Evolutionary conservation across 768 basidiomycete genomes (phyloP).

Genomic region (Boletus tylopilopsis): DNA sequence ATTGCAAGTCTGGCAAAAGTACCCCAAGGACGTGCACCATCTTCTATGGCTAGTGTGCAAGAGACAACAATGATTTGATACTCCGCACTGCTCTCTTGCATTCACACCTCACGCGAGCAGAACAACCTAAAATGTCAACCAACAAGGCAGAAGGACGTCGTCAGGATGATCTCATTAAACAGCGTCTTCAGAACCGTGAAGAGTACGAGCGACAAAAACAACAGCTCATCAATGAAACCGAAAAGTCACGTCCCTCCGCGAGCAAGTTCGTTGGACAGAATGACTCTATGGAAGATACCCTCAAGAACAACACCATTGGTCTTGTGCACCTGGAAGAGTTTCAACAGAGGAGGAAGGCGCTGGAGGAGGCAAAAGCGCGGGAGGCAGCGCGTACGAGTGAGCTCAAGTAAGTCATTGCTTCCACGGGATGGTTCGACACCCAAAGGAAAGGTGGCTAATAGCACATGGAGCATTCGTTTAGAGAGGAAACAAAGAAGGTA

Average conservation of each 20-base stretch:
- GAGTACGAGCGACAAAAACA: conserved; percentile 81
- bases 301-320: conserved; percentile 90
- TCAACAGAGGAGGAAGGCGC: conserved; percentile 78
- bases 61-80: conserved; percentile 13
- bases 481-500: conserved; percentile 77
- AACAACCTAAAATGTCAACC: conserved; percentile 52
- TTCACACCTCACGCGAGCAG: neutral
- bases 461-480: conserved; percentile 80
- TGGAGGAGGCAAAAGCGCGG: conserved; percentile 88
- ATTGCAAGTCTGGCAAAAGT: conserved; percentile 70
- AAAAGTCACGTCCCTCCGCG: conserved; percentile 83
- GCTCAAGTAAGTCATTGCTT: conserved; percentile 68
- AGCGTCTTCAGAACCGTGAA: conserved; percentile 74
- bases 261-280: conserved; percentile 92
- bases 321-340: conserved; percentile 91
- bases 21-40: conserved; percentile 91
- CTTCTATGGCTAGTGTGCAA: neutral
- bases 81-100: conserved; percentile 20
- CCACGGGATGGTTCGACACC: conserved; percentile 1
- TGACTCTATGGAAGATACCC: conserved; percentile 90
- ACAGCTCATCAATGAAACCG: conserved; percentile 80
- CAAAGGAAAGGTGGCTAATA: conserved; percentile 56
- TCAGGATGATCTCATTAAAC: conserved; percentile 81
- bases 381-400: conserved; percentile 84
- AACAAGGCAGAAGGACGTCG: conserved; percentile 82